These are phyloP conservation scores for Mycena rosella DNA, from an alignment of 768 basidiomycete genomes.

Conservation along the genomic window DNA sequence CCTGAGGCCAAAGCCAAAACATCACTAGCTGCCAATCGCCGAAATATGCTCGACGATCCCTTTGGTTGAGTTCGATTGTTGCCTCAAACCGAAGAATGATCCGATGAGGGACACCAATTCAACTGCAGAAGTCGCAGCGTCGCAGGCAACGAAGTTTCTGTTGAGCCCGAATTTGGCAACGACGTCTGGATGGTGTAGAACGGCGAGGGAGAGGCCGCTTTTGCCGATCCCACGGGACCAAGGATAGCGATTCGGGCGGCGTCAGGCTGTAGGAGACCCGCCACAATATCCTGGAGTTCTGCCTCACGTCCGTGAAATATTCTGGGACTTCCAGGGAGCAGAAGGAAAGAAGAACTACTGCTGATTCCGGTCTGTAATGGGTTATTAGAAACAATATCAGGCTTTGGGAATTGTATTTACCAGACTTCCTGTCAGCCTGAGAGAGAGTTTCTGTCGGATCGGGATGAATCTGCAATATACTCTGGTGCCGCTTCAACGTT, in stretches of 20 bases:
- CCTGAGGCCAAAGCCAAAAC: no score
- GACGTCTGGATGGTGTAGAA: neutral
- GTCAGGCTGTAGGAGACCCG: neutral
- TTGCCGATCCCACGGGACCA: slow-evolving; percentile 14
- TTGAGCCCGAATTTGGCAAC: slow-evolving; percentile 1
- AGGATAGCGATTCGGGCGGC: neutral
- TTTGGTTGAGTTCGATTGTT: neutral
- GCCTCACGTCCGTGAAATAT: slow-evolving; percentile 4
- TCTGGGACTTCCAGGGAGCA: neutral
- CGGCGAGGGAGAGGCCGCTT: neutral
- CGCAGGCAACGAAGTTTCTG: slow-evolving; percentile 1
- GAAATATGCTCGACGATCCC: neutral
- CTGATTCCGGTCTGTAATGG: neutral
- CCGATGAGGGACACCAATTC: neutral
- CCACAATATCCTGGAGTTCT: neutral
- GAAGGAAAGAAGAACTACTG: neutral
- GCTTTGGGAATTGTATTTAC: neutral
- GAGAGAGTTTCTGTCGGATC: neutral
- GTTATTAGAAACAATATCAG: neutral
- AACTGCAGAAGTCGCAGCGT: neutral
- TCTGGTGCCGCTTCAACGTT: neutral
- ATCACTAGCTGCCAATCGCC: no score
- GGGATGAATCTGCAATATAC: neutral
- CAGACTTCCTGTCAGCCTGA: neutral
- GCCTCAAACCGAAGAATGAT: neutral